Evolutionary conservation across 2,329 filamentous ascomycete genomes (phyloP), one percentile per base, ranked within the genome.

Genomic region (Arachnomyces sp.): DNA sequence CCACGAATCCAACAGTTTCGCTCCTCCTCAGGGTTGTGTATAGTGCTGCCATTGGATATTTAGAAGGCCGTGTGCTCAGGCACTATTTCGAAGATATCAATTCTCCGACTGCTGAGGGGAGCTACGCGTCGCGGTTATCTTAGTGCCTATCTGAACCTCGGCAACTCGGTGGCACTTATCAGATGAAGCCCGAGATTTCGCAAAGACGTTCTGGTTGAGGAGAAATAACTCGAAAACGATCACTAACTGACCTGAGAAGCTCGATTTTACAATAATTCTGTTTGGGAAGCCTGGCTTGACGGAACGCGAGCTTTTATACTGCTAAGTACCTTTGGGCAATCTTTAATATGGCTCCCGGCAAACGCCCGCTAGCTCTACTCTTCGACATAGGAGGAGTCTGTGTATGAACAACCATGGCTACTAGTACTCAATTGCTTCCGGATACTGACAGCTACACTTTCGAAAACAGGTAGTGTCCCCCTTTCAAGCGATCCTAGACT

Each of bases 361-460:
- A 65, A 42, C 70, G 52, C 40, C 84, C 84, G 20, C 83, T 84
- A 52, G 84, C 85, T 40, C 68, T 93, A 25, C 71, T 98, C 15
- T 96, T 96, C 61, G 92, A 98, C 64, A 92, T 98, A 51, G 92
- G 92, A 30, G 92, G 92, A 46, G 92, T 98, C 52, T 93, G 87
- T 73, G 90, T 94, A 82, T 72, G 86, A 25, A 25, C 79, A 45
- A 38, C 32, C 34, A 28, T 28, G 14, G 28, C 36, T 36, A 17
- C 17, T 28, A 9, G 18, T 28, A 30, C 32, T 38, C 4, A 36
- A 4, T 34, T 31, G n/a, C 7, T 13, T 15, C n/a, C 18, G n/a
- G 13, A 8, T 32, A 16, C 25, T 12, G 7, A 11, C 5, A 9
- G 15, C 14, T 5, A 25, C 9, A 25, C 20, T 25, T 25, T 25